Conservation (phyloP, 306 rosid genomes). For the Prunus davidiana region DNA sequence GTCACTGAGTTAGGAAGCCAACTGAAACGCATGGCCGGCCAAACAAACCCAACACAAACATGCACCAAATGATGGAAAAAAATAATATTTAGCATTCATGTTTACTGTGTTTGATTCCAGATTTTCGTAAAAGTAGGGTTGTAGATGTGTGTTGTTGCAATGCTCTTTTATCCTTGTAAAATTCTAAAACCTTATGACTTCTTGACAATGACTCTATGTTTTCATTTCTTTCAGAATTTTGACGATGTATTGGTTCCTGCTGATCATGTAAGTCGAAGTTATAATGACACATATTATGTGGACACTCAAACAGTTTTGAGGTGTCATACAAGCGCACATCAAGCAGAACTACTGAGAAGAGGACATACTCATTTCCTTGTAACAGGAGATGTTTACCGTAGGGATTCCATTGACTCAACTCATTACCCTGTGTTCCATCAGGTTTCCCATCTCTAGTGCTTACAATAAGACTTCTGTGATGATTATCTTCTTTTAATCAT, state of each 20-base stretch:
- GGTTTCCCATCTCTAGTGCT: conserved; percentile 35
- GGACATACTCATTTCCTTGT: conserved; percentile 92
- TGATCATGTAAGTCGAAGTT: conserved; percentile 93
- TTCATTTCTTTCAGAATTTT: conserved; percentile 68
- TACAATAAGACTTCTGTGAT: conserved; percentile 11
- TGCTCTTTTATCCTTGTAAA: neutral
- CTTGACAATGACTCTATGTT: conserved; percentile 19
- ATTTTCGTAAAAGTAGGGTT: neutral
- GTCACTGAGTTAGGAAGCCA: too few species aligned
- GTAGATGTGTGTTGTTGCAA: conserved; percentile 1
- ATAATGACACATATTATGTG: conserved; percentile 83
- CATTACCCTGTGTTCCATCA: conserved; percentile 98
- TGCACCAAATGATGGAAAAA: neutral
- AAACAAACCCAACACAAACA: neutral
- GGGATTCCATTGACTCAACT: conserved; percentile 98
- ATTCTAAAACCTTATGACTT: neutral
- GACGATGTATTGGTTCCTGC: conserved; percentile 97
- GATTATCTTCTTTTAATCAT: conserved; percentile 17
- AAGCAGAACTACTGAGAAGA: conserved; percentile 77
- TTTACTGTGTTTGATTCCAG: neutral
- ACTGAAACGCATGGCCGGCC: neutral
- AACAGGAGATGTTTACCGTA: conserved; percentile 95
- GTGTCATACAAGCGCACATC: conserved; percentile 99
- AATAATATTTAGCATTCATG: neutral
- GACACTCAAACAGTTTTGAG: conserved; percentile 84